Conservation (phyloP, 2,329 filamentous ascomycete genomes). For the Calcarisporium arbuscula region DNA sequence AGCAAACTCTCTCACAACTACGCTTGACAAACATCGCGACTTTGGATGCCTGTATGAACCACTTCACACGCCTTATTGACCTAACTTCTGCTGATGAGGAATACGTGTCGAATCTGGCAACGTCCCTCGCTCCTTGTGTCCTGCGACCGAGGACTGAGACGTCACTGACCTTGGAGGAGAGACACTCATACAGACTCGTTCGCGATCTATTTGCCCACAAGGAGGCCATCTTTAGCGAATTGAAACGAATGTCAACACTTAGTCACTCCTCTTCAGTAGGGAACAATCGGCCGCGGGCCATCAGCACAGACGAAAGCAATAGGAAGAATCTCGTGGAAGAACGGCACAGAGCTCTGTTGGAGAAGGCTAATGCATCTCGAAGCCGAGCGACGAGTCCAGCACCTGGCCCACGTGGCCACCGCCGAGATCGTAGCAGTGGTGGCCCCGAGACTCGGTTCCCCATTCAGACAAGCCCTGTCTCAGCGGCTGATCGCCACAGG, state of each 20-base stretch:
- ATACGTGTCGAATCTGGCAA: conserved; percentile 70
- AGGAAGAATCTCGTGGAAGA: conserved; percentile 92
- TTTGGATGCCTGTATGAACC: conserved; percentile 95
- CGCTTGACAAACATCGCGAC: conserved; percentile 96
- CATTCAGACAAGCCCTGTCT: conserved; percentile 61
- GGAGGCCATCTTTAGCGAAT: conserved; percentile 87
- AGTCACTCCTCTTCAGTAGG: conserved; percentile 55
- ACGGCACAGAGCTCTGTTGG: conserved; percentile 73
- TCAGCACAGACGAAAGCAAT: conserved; percentile 94
- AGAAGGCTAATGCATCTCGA: conserved; percentile 56
- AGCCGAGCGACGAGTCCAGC: conserved; percentile 71
- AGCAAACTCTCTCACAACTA: conserved; percentile 91
- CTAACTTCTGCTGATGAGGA: conserved; percentile 90
- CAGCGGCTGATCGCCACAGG: conserved; percentile 46
- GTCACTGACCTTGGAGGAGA: conserved; percentile 91
- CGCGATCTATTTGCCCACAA: conserved; percentile 92
- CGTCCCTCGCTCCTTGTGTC: conserved; percentile 74
- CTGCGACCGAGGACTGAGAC: conserved; percentile 82
- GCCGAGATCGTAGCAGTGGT: conserved; percentile 73
- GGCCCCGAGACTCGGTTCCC: conserved; percentile 77
- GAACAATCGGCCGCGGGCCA: conserved; percentile 67
- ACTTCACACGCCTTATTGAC: conserved; percentile 95
- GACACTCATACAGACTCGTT: conserved; percentile 82
- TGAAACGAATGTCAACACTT: conserved; percentile 80
- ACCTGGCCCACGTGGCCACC: conserved; percentile 55